phyloP scores from a whole-genome alignment of 2,329 filamentous ascomycete genomes.

The Colletotrichum aenigma region DNA sequence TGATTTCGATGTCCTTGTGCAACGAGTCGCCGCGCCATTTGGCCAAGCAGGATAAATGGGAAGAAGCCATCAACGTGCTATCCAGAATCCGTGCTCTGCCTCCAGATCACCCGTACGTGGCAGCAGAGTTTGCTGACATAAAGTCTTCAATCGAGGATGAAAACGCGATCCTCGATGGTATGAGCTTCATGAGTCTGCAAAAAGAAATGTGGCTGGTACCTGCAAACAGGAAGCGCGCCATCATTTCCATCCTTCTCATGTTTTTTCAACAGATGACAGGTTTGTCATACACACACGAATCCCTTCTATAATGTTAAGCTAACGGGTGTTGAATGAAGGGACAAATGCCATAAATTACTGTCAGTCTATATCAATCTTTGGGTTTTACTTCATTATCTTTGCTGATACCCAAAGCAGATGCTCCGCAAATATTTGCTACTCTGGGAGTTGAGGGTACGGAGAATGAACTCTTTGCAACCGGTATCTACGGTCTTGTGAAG shows the following conservation, averaged over 20 bases:
- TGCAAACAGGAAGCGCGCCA: conserved; percentile 11
- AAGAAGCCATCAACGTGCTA: conserved; percentile 41
- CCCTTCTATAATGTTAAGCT: conserved; percentile 23
- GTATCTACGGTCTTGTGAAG: conserved; percentile 70
- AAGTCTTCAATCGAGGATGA: conserved; percentile 60
- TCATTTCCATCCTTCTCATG: conserved; percentile 14
- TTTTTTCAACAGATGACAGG: conserved; percentile 21
- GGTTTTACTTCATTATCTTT: background rate
- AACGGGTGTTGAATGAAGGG: conserved; percentile 34
- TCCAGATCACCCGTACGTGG: conserved; percentile 39
- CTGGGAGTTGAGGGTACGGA: conserved; percentile 65
- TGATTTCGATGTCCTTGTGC: conserved; percentile 36
- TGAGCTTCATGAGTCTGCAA: conserved; percentile 17
- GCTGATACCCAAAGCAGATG: conserved; percentile 30
- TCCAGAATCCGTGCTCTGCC: conserved; percentile 42
- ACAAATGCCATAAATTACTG: conserved; percentile 21
- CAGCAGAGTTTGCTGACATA: conserved; percentile 58
- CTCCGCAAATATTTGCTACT: conserved; percentile 66
- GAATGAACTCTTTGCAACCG: conserved; percentile 64
- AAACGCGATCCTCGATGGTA: conserved; percentile 33
- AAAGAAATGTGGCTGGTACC: conserved; percentile 15
- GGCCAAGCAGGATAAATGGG: conserved; percentile 36
- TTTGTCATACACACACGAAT: background rate
- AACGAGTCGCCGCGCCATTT: conserved; percentile 43
- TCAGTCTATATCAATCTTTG: background rate